Evolutionary conservation across 2,329 filamentous ascomycete genomes (phyloP).

Genomic region (Elsinoe necatrix): DNA sequence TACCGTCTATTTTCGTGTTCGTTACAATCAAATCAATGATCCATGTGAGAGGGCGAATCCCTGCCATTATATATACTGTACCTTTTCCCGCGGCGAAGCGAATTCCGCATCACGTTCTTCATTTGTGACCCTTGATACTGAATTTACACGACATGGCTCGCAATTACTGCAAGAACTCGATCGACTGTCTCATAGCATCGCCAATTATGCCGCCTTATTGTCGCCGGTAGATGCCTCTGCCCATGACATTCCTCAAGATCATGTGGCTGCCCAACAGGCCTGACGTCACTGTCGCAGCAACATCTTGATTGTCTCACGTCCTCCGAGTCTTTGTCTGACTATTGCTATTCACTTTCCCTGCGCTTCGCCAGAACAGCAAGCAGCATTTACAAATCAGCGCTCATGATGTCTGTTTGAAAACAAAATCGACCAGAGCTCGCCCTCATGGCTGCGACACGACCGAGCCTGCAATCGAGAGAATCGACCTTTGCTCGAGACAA

Average conservation of each 20-base stretch:
- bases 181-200: neutral
- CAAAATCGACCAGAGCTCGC: neutral
- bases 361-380: neutral
- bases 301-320: neutral
- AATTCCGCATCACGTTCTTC: too few relatives aligned
- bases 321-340: neutral
- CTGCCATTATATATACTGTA: too few relatives aligned
- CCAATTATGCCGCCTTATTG: neutral
- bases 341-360: neutral
- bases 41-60: too few relatives aligned
- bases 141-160: too few relatives aligned
- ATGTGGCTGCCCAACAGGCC: neutral
- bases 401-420: neutral
- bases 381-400: neutral
- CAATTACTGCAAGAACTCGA: neutral
- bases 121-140: too few relatives aligned
- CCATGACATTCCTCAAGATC: neutral
- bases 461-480: neutral
- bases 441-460: neutral
- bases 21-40: too few relatives aligned
- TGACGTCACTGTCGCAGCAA: neutral
- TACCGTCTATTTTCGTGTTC: too few relatives aligned
- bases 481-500: neutral
- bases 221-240: neutral
- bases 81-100: too few relatives aligned